Conservation (phyloP, 257 asterid genomes). For the Solanum bukasovii region DNA sequence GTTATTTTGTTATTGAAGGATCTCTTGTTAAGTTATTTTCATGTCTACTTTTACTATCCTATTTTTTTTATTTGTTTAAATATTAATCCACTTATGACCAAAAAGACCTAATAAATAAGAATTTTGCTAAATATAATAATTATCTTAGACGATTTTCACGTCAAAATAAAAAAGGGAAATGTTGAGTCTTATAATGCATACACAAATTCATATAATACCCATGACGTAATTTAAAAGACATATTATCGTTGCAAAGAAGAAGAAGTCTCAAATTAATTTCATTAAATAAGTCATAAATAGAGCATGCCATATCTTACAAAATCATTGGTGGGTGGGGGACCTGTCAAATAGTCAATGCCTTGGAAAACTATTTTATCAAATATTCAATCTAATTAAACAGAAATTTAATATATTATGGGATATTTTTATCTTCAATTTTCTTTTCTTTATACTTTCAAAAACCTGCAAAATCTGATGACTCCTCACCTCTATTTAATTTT, state of each 20-base stretch:
- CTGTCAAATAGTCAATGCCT: not conserved
- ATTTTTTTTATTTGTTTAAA: no score
- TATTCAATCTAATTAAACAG: not conserved
- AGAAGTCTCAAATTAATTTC: not conserved
- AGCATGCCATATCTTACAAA: not conserved
- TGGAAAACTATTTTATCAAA: not conserved
- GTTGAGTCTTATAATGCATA: no score
- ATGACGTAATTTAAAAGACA: no score
- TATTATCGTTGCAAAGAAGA: no score
- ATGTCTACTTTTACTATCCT: not conserved
- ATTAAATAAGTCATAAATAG: not conserved
- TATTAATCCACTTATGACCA: not conserved
- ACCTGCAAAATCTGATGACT: not conserved
- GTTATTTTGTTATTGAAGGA: not conserved
- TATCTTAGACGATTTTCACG: not conserved
- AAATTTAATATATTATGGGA: not conserved
- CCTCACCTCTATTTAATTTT: not conserved
- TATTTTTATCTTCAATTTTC: not conserved
- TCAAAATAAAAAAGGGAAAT: no score
- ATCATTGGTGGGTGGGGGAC: not conserved
- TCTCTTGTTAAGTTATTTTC: not conserved
- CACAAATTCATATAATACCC: no score
- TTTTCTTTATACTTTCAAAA: not conserved
- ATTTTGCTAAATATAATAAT: no score
- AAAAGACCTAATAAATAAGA: no score